These are phyloP conservation scores for Termitomyces sp. DNA, from an alignment of 768 basidiomycete species.

Conservation along the genomic window DNA sequence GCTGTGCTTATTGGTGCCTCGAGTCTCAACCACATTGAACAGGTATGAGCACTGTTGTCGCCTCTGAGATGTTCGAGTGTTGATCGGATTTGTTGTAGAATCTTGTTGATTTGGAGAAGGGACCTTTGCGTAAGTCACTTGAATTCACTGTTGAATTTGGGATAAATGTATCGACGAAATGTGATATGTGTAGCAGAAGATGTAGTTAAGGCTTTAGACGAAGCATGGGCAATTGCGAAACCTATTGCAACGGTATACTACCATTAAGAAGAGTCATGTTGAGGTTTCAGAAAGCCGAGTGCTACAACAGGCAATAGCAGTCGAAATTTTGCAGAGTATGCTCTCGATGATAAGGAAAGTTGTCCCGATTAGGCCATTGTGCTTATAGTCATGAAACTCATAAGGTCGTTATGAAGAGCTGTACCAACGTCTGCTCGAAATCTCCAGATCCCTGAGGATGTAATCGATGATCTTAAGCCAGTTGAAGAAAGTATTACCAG, in stretches of 20 bases:
- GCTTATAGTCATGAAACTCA: no score
- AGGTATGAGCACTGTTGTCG: slow-evolving; percentile 7
- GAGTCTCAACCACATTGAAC: slow-evolving; percentile 34
- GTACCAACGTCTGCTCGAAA: no score
- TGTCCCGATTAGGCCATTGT: no score
- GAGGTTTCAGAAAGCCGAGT: no score
- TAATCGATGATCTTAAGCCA: no score
- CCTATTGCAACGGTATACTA: slow-evolving; percentile 6
- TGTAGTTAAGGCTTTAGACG: slow-evolving; percentile 7
- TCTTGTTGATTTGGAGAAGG: slow-evolving; percentile 20
- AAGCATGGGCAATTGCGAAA: slow-evolving; percentile 9
- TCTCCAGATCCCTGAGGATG: no score
- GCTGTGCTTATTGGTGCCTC: slow-evolving; percentile 41
- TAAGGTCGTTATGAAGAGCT: no score
- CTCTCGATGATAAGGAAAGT: no score
- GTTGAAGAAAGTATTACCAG: no score
- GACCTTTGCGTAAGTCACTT: slow-evolving; percentile 15
- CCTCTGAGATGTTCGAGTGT: neutral
- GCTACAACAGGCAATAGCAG: no score
- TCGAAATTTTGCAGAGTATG: no score
- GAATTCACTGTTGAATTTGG: neutral
- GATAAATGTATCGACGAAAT: neutral
- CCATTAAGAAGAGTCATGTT: neutral
- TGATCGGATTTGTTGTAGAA: slow-evolving; percentile 11
- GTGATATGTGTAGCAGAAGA: slow-evolving; percentile 4